phyloP scores from a whole-genome alignment of 2,329 filamentous ascomycete genomes.

The Calcarisporium arbuscula region DNA sequence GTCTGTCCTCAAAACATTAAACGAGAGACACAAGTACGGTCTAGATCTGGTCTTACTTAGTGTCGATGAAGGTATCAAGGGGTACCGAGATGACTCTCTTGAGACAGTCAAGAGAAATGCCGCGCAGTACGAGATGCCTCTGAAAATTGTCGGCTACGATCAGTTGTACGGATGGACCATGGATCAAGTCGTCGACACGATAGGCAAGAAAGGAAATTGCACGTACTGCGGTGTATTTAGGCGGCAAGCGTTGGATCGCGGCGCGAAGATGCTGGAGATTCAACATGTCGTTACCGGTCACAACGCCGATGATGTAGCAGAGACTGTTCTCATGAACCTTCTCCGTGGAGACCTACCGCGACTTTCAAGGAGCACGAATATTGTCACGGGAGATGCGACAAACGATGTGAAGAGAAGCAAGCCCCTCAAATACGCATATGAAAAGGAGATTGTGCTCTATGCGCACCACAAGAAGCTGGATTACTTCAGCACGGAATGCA shows the following conservation, averaged over 20 bases:
- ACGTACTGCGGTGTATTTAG: constrained; percentile 98
- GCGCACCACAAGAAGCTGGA: constrained; percentile 95
- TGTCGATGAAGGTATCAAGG: constrained; percentile 95
- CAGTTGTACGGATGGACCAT: constrained; percentile 98
- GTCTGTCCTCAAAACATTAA: constrained; percentile 88
- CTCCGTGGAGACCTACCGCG: constrained; percentile 84
- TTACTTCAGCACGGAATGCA: constrained; percentile 97
- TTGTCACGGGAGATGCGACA: constrained; percentile 70
- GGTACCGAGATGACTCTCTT: constrained; percentile 90
- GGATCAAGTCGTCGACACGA: constrained; percentile 94
- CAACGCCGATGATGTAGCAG: constrained; percentile 94
- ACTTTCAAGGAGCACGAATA: constrained; percentile 81
- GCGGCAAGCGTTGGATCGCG: constrained; percentile 86
- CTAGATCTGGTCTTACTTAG: constrained; percentile 81
- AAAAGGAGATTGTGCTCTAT: constrained; percentile 98
- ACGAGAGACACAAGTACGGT: constrained; percentile 81
- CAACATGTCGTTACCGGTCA: constrained; percentile 94
- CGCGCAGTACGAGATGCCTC: constrained; percentile 79
- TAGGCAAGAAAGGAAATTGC: constrained; percentile 98
- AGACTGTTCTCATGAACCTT: constrained; percentile 97
- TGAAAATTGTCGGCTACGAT: constrained; percentile 88
- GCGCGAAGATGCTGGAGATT: constrained; percentile 80
- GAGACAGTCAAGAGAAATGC: constrained; percentile 97
- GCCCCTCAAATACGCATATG: constrained; percentile 95
- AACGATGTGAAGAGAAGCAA: constrained; percentile 90